Evolutionary conservation across 257 asterid species (phyloP), one percentile per base, ranked within the genome.

Genomic region (Plantago major): DNA sequence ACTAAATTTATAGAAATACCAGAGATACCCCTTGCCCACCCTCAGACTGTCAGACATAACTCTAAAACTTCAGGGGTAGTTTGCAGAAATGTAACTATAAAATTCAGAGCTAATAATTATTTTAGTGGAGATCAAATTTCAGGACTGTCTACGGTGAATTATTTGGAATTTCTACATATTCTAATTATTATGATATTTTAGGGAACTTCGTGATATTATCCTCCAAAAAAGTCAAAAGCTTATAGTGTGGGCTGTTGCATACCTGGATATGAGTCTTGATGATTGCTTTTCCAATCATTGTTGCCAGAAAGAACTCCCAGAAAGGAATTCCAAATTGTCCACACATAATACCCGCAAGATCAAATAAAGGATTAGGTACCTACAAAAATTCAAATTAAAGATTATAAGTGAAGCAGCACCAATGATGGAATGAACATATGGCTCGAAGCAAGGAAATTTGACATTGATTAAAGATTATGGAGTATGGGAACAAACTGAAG

Each of bases 321-420:
- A 91, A 91, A 55, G 96, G 88, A 60, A 90, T 79, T 51, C 95
- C 95, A 22, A 90, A 90, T 71, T 90, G 96, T 53, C 98, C 98
- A 44, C 98, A 87, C 96, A 91, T 91, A 73, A 91, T 91, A 65
- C 98, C 98, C 43, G 98, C 98, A 55, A 91, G 95, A 76, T 91
- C 98, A 79, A 91, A 91, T 65, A 91, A 66, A 56, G 98, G 98
- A 79, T 91, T 91, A 13, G 98, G 98, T 22, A 91, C 86, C 98
- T 90, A 70, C 54, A 67, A 60, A 66, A 60, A 66, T 42, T 66
- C 62, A 11, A 45, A 57, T 15, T 4, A 14, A 7, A 15, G 70
- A 16, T 66, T 9, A 22, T 42, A 48, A 54, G 17, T 58, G 17
- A 28, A 1, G 47, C 4, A 53, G 55, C 53, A 43, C 19, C 38